phyloP scores from a whole-genome alignment of 202 grass and related monocot species.

The Hordeum pubiflorum region DNA sequence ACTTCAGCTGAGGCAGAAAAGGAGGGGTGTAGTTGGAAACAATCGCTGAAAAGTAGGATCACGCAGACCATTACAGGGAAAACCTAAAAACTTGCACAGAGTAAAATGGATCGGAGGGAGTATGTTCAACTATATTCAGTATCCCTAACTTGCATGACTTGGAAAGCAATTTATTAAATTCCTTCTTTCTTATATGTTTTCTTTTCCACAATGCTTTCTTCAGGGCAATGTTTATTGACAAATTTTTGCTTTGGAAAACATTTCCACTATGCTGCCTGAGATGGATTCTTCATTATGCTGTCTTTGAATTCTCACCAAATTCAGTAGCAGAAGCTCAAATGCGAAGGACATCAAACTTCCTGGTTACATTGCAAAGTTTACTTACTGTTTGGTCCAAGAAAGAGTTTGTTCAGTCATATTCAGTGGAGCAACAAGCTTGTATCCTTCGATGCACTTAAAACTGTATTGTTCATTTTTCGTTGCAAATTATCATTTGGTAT shows the following conservation, averaged over 20 bases:
- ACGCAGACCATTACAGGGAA: no score
- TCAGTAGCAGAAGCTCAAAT: slow-evolving; percentile 27
- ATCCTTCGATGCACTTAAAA: slow-evolving; percentile 51
- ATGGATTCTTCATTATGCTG: slow-evolving; percentile 91
- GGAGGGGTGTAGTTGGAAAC: no score
- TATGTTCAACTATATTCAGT: slow-evolving; percentile 9
- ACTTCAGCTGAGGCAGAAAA: no score
- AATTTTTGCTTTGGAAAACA: slow-evolving; percentile 93
- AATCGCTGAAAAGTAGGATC: no score
- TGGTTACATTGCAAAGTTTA: slow-evolving; percentile 44
- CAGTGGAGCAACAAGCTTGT: slow-evolving; percentile 98
- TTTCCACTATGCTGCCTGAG: slow-evolving; percentile 87
- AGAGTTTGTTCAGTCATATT: slow-evolving; percentile 89
- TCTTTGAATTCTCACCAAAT: slow-evolving; percentile 74
- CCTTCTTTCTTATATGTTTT: not conserved
- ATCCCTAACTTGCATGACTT: not conserved
- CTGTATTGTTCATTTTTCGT: slow-evolving; percentile 2
- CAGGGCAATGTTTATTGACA: slow-evolving; percentile 83
- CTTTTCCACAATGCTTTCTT: slow-evolving; percentile 27
- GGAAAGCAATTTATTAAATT: slow-evolving; percentile 3
- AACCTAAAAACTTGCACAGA: no score
- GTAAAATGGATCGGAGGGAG: no score
- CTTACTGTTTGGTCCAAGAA: slow-evolving; percentile 75
- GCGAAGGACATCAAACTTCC: slow-evolving; percentile 50
- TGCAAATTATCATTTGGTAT: slow-evolving; percentile 25